Evolutionary conservation across 345 rosid genomes (phyloP), one percentile per base, ranked within the genome.

Genomic region (Acer saccharum): DNA sequence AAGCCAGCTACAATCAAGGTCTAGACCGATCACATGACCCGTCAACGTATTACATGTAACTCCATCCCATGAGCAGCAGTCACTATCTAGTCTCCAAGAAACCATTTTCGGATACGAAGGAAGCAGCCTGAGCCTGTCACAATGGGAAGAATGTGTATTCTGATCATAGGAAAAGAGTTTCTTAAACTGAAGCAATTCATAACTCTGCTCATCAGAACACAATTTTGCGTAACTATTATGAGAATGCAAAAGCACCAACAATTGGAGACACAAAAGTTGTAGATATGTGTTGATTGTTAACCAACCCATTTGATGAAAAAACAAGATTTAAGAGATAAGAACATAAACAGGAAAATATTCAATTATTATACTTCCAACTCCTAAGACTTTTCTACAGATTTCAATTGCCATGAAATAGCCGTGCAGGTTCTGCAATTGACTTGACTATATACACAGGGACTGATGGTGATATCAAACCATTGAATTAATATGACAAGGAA

Each of bases 131-230:
- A 35, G 16, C 55, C 55, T 3, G 14, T 50, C 55, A 50, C 55
- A 50, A 13, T 13, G 1, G 55, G 4, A 50, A 50, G 55, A 13
- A 3, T 13, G 16, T 12, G 13, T 13, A 11, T 50, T 50, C 0
- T 13, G 39, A 35, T 35, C 20, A 10, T 14, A 7, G 8, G 73
- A 65, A 62, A 76, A 21, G 13, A 70, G 52, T 54, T 61, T 57
- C 14, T 63, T 79, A 20, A 79, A 71, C 21, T 43, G 69, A 6
- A 67, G 72, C 39, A 68, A 52, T 7, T 76, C 68, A 41, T 11
- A 35, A 12, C 60, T 52, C 65, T 76, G 50, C 13, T 77, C 65
- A 17, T 27, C 14, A 7, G n/a, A 9, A 25, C 69, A 64, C 20
- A 13, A 12, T 46, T 12, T 48, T 23, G 57, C 32, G 14, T 2